Conservation (phyloP, 345 rosid species). For the Bretschneidera sinensis region DNA sequence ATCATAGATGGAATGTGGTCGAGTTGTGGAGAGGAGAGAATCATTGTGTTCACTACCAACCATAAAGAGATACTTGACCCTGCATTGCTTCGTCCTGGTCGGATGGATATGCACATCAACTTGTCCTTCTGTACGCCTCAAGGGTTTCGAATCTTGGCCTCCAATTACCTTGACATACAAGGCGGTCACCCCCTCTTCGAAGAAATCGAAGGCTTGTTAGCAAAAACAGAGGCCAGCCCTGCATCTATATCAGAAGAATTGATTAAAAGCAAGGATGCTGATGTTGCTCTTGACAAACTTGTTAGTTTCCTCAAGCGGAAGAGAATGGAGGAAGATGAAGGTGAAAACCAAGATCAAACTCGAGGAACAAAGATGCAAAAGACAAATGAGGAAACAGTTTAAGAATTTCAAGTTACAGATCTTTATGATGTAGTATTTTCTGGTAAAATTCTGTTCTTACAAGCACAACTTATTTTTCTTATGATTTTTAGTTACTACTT, state of each 20-base stretch:
- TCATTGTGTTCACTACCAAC: too few relatives aligned
- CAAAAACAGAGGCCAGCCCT: slow-evolving; percentile 15
- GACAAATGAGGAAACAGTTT: too few relatives aligned
- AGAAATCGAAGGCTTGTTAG: slow-evolving; percentile 18
- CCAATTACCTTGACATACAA: slow-evolving; percentile 22
- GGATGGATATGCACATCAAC: slow-evolving; percentile 13
- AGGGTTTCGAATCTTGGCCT: slow-evolving; percentile 20
- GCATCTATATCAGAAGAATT: slow-evolving; percentile 30
- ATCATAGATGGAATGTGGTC: too few relatives aligned
- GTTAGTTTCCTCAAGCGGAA: slow-evolving; percentile 17
- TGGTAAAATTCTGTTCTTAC: too few relatives aligned
- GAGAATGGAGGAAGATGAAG: neutral
- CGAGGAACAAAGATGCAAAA: too few relatives aligned
- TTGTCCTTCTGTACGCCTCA: neutral
- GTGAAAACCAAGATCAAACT: too few relatives aligned
- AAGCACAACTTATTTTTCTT: too few relatives aligned
- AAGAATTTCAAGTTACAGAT: too few relatives aligned
- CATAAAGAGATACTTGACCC: too few relatives aligned
- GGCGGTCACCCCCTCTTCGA: slow-evolving; percentile 12
- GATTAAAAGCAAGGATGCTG: slow-evolving; percentile 21
- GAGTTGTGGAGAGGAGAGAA: too few relatives aligned
- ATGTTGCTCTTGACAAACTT: slow-evolving; percentile 13
- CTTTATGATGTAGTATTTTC: too few relatives aligned
- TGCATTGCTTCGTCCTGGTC: slow-evolving; percentile 12
- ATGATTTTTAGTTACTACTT: too few relatives aligned